Percentiles rank a stretch among this genome's conserved stretches.
phyloP scores from a whole-genome alignment of 495 filamentous ascomycete genomes.

The Schizothecium vesticola region DNA sequence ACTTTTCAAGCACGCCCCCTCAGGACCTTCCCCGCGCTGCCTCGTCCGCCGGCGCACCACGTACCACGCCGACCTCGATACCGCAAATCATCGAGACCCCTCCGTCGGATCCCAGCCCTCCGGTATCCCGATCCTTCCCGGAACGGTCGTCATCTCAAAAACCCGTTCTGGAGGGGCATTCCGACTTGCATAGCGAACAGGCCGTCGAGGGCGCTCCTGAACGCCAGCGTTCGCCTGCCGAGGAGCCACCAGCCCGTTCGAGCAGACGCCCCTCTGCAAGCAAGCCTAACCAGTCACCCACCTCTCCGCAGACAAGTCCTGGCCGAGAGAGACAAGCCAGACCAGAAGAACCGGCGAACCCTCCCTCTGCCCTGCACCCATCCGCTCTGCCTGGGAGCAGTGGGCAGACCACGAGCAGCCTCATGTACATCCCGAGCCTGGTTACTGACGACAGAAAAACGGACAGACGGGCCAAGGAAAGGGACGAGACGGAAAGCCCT shows the following conservation, averaged over 20 bases:
- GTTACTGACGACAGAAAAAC: conserved; percentile 58
- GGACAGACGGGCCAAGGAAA: conserved; percentile 51
- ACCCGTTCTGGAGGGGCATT: conserved; percentile 26
- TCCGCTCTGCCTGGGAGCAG: conserved; percentile 66
- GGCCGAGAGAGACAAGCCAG: conserved; percentile 17
- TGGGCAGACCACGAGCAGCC: conserved; percentile 61
- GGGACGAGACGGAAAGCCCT: conserved; percentile 40
- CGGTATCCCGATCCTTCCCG: conserved; percentile 34
- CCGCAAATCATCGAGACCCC: conserved; percentile 70
- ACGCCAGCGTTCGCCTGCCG: conserved; percentile 21
- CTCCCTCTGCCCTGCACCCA: conserved; percentile 53
- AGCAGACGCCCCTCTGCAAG: conserved; percentile 39
- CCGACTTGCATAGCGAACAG: conserved; percentile 11
- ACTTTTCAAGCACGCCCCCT: conserved; percentile 14
- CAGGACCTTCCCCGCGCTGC: conserved; percentile 18
- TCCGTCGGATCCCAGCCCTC: conserved; percentile 40
- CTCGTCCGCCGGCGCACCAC: conserved; percentile 21
- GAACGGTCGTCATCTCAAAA: conserved; percentile 55
- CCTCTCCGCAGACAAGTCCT: conserved; percentile 8
- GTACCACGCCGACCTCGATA: conserved; percentile 37
- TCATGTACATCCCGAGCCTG: conserved; percentile 83
- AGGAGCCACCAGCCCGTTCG: conserved; percentile 43
- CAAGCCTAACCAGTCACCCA: conserved; percentile 25
- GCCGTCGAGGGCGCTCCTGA: neutral
- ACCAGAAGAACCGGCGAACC: conserved; percentile 4